Percentiles rank a stretch among this genome's conserved stretches.
Conservation (phyloP, 2,329 filamentous ascomycete genomes). For the Graphilbum sp. region DNA sequence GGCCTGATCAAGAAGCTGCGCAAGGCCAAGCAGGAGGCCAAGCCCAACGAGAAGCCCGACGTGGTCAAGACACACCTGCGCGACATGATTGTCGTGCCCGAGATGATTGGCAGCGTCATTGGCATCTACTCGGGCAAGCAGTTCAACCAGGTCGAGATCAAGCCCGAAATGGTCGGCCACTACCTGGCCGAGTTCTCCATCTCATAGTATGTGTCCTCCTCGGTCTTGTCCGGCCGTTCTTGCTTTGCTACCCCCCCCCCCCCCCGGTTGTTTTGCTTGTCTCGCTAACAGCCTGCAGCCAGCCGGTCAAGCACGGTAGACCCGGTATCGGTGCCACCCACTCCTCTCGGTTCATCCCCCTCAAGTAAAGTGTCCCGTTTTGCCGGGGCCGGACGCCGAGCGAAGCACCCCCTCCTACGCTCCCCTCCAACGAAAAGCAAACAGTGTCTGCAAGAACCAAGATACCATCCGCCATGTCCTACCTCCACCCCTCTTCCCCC, state of each 20-base stretch:
- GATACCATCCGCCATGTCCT: too few species aligned
- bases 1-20: slow-evolving; percentile 99
- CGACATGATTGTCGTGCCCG: slow-evolving; percentile 99
- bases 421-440: neutral
- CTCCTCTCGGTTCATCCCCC: slow-evolving; percentile 99
- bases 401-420: neutral
- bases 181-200: slow-evolving; percentile 99
- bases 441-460: too few species aligned
- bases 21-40: slow-evolving; percentile 97
- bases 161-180: slow-evolving; percentile 99
- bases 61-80: slow-evolving; percentile 98
- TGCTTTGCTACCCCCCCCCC: slow-evolving; percentile 9
- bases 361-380: slow-evolving; percentile 57
- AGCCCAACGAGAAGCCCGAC: slow-evolving; percentile 99
- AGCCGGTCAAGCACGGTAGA: slow-evolving; percentile 99
- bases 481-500: too few species aligned
- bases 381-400: neutral
- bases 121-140: slow-evolving; percentile 99
- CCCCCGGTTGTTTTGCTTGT: too few species aligned
- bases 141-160: slow-evolving; percentile 99
- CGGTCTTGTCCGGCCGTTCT: neutral
- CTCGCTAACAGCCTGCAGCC: too few species aligned
- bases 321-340: slow-evolving; percentile 99
- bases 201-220: slow-evolving; percentile 69
- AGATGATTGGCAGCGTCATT: slow-evolving; percentile 98